Evolutionary conservation across 78 protist genomes (phyloP).

Genomic region (Monocercomonoides exilis): DNA sequence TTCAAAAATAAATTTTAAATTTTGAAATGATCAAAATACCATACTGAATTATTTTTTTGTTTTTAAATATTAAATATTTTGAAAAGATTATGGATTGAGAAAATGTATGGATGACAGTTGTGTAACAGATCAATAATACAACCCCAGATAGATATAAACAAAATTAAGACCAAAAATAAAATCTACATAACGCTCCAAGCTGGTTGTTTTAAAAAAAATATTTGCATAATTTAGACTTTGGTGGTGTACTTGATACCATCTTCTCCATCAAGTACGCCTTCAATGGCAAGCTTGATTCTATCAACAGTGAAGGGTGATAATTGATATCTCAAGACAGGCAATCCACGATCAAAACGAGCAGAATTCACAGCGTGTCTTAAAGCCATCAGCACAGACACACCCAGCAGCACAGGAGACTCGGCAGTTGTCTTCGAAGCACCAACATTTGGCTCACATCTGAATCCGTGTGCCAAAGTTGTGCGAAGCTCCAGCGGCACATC

Average conservation of each 20-base stretch:
- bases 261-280: neutral
- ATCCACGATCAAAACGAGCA: neutral
- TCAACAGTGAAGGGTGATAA: neutral
- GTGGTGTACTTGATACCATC: neutral
- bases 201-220: too few relatives aligned
- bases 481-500: conserved; percentile 13
- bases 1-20: too few relatives aligned
- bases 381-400: neutral
- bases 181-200: too few relatives aligned
- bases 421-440: conserved; percentile 1
- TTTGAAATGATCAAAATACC: too few relatives aligned
- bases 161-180: too few relatives aligned
- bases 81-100: too few relatives aligned
- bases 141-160: too few relatives aligned
- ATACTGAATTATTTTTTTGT: too few relatives aligned
- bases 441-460: neutral
- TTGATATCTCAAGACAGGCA: neutral
- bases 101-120: too few relatives aligned
- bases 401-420: conserved; percentile 33
- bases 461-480: neutral
- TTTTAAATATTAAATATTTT: too few relatives aligned
- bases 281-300: neutral
- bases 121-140: too few relatives aligned
- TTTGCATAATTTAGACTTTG: too few relatives aligned
- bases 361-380: conserved; percentile 11